Percentiles rank a stretch among this genome's conserved stretches.
Evolutionary conservation across 345 rosid genomes (phyloP).

Genomic region (Excoecaria cochinchinensis): DNA sequence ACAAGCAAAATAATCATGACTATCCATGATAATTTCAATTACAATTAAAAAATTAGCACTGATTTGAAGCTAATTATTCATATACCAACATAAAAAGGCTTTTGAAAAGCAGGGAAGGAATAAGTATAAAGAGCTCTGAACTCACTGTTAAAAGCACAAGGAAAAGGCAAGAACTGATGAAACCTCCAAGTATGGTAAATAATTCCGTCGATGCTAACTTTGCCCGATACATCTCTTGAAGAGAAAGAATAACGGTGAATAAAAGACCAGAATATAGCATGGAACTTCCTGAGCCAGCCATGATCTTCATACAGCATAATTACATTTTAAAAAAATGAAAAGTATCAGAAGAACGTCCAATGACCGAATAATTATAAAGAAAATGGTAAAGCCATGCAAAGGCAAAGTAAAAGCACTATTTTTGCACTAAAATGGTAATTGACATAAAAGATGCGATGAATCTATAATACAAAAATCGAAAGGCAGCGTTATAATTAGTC

Average conservation of each 20-base stretch:
- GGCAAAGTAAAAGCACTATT: not conserved
- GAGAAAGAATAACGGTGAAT: slow-evolving; percentile 67
- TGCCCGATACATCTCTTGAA: slow-evolving; percentile 67
- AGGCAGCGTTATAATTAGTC: not conserved
- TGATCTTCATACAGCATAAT: slow-evolving; percentile 26
- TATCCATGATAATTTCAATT: not conserved
- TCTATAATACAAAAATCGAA: not conserved
- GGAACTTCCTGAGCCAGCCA: slow-evolving; percentile 80
- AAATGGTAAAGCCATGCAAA: not conserved
- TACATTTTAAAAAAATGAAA: not conserved
- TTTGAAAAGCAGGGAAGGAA: not conserved
- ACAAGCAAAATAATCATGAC: not conserved
- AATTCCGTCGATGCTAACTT: slow-evolving; percentile 76
- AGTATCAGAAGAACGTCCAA: not conserved
- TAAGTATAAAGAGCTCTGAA: slow-evolving; percentile 3
- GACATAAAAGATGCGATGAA: not conserved
- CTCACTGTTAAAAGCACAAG: slow-evolving; percentile 69
- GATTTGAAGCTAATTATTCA: not conserved
- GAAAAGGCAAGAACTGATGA: slow-evolving; percentile 77
- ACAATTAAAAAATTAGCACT: not conserved
- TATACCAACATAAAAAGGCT: too few species aligned
- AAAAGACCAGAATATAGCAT: slow-evolving; percentile 65
- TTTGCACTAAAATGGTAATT: not conserved
- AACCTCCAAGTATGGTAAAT: slow-evolving; percentile 83
- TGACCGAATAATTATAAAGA: not conserved